Conservation (phyloP, 306 rosid species). For the Quercus suber region DNA sequence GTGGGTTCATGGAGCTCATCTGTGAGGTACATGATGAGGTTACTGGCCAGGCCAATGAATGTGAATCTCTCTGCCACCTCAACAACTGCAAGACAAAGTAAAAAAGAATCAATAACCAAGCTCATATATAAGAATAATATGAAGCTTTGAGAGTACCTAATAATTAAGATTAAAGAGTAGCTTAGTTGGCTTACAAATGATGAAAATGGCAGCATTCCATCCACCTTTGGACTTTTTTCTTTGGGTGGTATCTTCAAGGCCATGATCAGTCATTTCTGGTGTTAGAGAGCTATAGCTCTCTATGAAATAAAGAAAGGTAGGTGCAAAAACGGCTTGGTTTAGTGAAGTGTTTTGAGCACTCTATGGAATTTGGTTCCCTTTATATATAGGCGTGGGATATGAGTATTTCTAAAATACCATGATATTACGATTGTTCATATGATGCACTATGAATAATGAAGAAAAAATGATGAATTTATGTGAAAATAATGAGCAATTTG, state of each 20-base stretch:
- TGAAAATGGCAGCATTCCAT: slow-evolving; percentile 59
- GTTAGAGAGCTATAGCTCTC: too few species aligned
- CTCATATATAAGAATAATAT: not conserved
- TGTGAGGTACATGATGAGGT: slow-evolving; percentile 41
- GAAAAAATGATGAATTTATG: fast-evolving
- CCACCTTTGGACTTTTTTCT: slow-evolving; percentile 31
- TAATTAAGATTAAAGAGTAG: too few species aligned
- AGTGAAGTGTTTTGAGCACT: not conserved
- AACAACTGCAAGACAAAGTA: slow-evolving; percentile 29
- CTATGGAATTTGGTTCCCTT: not conserved
- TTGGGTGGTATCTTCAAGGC: not conserved
- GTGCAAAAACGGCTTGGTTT: not conserved
- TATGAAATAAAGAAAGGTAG: too few species aligned
- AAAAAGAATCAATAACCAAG: not conserved
- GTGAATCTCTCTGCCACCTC: slow-evolving; percentile 56
- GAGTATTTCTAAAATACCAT: too few species aligned
- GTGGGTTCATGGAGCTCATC: slow-evolving; percentile 23
- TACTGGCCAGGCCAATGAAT: slow-evolving; percentile 35
- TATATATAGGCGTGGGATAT: not conserved
- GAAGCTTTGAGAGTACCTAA: not conserved
- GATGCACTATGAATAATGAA: too few species aligned
- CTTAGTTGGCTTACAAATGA: slow-evolving; percentile 33
- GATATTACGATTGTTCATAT: too few species aligned
- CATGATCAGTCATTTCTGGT: not conserved
- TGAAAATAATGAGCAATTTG: fast-evolving